These are phyloP conservation scores for Diatrype stigma DNA, from an alignment of 2,329 filamentous ascomycete species.

Conservation along the genomic window DNA sequence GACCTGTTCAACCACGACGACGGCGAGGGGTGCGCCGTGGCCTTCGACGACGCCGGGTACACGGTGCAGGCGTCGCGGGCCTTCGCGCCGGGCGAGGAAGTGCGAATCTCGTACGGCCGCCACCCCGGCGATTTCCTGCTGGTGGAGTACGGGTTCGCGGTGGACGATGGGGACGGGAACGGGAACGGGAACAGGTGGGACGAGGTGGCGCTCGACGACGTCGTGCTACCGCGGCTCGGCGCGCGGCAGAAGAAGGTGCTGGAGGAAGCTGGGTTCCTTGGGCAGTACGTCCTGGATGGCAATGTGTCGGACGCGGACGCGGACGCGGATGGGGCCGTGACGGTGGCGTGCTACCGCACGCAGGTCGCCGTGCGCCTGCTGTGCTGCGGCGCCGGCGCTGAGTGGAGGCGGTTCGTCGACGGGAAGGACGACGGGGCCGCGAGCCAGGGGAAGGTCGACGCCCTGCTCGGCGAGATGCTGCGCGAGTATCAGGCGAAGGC, in stretches of 20 bases:
- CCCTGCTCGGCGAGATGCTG: conserved; percentile 34
- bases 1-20: conserved; percentile 65
- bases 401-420: conserved; percentile 45
- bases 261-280: conserved; percentile 44
- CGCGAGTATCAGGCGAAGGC: conserved; percentile 32
- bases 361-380: conserved; percentile 47
- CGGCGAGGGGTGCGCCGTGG: conserved; percentile 46
- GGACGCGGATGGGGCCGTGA: conserved; percentile 6
- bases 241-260: conserved; percentile 33
- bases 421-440: conserved; percentile 41
- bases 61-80: conserved; percentile 46
- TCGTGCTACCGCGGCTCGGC: conserved; percentile 37
- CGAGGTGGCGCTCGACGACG: conserved; percentile 43
- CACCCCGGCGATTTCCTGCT: conserved; percentile 72
- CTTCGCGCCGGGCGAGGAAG: conserved; percentile 57
- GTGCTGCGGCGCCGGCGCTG: conserved; percentile 27
- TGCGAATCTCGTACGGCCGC: conserved; percentile 65
- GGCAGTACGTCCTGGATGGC: conserved; percentile 47
- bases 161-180: conserved; percentile 28
- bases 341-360: conserved; percentile 49
- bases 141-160: conserved; percentile 58
- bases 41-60: conserved; percentile 48
- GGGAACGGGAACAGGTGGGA: conserved; percentile 54
- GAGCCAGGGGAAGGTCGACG: conserved; percentile 36
- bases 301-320: conserved; percentile 21